Base-by-base conservation (phyloP, 371 early-diverging fungal species). In the Blakeslea trispora region DNA sequence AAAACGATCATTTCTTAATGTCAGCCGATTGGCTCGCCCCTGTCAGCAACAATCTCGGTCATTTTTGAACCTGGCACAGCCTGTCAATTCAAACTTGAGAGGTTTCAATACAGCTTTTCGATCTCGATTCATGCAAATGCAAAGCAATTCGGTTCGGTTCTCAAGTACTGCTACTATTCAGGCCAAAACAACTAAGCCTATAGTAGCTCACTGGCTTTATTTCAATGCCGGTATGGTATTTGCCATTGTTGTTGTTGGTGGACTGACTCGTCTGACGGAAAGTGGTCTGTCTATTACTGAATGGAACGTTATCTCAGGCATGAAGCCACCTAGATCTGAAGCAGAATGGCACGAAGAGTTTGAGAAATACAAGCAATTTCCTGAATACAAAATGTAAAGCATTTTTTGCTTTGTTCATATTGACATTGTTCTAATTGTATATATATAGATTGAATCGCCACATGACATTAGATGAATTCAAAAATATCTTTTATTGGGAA, bases 321-420 rank as follows among this genome's bases (percentile, higher is more conserved):
- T 94, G 83, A 87, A 88, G 71, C 92, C 93, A 34, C 98, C 98
- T n/a, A 69, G 86, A 11, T 88, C 87, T 23, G 82, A 92, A 51
- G 71, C 76, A 31, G 96, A 93, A 55, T 98, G 98, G 98, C 76
- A 84, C 40, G 85, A 78, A 42, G 95, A 97, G 75, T 97, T 97
- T 81, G 89, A 89, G 63, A 97, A 97, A 78, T 98, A 98, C 84
- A 94, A 97, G 70, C 90, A 92, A 72, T 95, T 86, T 63, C 98
- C 98, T 31, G 98, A 98, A 72, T 97, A 93, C 71, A 91, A 94
- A 74, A 72, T 92, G 89, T 90, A 84, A 66, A 85, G 49, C 13
- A 17, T 39, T 19, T 24, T 47, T 39, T 35, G 13, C 32, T n/a
- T n/a, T n/a, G n/a, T n/a, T n/a, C n/a, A n/a, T n/a, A n/a, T n/a